Base-by-base conservation (phyloP, 768 basidiomycete genomes). In the Lanmaoa rubissima region DNA sequence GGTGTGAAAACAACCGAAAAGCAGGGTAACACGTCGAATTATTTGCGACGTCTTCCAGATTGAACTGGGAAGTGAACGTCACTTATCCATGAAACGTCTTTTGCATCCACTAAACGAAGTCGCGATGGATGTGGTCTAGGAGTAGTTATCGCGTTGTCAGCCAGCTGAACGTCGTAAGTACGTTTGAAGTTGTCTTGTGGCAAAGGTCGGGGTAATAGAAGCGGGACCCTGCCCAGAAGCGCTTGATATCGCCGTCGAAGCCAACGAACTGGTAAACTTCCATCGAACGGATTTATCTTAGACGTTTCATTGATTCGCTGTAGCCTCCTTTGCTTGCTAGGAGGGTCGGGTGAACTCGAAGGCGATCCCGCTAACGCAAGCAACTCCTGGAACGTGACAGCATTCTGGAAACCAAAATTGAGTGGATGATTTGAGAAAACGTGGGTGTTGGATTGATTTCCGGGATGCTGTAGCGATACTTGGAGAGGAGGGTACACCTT, bases 401-500 rank as follows among this genome's bases (percentile, higher is more conserved):
- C 51, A 46, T 71, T 75, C 63, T 84, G 80, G 59, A 83, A 72
- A 46, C 73, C 78, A 58, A 75, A 65, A 24, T 55, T 57, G 28
- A 76, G 70, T 31, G 77, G 73, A 21, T 61, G 63, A 10, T 53
- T 56, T 24, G 61, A 53, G 31, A 69, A 44, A 39, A 54, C 50
- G 31, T 61, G 55, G 16, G 54, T 49, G 31, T 49, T 44, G 46
- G 28, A 19, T 14, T 58, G 53, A n/a, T 32, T 24, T 48, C 35
- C 45, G 58, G 51, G 54, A 47, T 61, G 35, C n/a, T 55, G 61
- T 38, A 74, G 61, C n/a, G 69, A 67, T 16, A 82, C 64, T 59
- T 84, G 75, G n/a, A 91, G 67, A 8, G 91, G 89, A 26, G 85
- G 84, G 4, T 72, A 65, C 24, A 86, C 71, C 61, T 83, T 86